Conservation (phyloP, 176 grass and related monocot genomes). For the Cymbopogon citratus region DNA sequence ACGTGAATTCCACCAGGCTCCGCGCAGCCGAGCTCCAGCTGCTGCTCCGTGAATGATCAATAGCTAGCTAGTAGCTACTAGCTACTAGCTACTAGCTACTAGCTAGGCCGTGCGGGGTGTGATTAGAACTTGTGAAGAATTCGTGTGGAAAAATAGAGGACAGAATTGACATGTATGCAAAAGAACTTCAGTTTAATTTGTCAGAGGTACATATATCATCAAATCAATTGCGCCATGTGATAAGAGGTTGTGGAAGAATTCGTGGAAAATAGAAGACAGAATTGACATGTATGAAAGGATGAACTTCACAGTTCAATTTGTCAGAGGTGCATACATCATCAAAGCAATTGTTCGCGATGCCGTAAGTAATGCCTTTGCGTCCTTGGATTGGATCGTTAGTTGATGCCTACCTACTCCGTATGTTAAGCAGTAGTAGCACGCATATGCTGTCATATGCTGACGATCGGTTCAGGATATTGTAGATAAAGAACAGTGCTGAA, state of each 20-base stretch:
- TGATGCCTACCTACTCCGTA: background rate
- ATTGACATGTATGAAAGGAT: background rate
- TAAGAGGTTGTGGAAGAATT: background rate
- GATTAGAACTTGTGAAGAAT: background rate
- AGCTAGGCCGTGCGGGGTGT: background rate
- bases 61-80: background rate
- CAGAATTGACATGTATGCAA: background rate
- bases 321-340: background rate
- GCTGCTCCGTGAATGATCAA: background rate
- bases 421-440: background rate
- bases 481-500: background rate
- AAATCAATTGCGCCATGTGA: background rate
- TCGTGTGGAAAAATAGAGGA: background rate
- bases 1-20: slow-evolving; percentile 72
- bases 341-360: background rate
- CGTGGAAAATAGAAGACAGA: too few relatives aligned
- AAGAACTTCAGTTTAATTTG: background rate
- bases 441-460: background rate
- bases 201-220: background rate
- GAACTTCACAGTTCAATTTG: background rate
- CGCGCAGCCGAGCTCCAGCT: slow-evolving; percentile 17
- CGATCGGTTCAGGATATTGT: background rate
- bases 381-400: background rate
- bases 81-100: background rate
- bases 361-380: background rate